Base-by-base conservation (phyloP, 352 stramenopile genomes). In the Globisporangium okanoganense region DNA sequence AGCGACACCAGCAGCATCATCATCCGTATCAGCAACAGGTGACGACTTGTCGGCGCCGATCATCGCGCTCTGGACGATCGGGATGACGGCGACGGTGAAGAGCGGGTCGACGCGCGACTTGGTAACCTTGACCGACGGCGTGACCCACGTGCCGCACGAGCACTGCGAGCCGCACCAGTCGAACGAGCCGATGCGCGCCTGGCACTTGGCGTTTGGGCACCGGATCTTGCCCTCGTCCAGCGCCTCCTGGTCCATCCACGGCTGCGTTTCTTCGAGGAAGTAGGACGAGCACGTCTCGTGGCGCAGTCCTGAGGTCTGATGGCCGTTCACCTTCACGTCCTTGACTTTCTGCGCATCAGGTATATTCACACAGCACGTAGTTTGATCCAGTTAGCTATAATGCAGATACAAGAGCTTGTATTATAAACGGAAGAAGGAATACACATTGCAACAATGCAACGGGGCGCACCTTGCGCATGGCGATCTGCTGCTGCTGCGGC, bases 141-240 rank as follows among this genome's bases (percentile, higher is more conserved):
- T 93, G 61, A 93, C 78, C 83, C 83, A 93, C 62, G 83, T 90
- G 58, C 83, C 83, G 52, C 83, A 93, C 33, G 83, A 93, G 61
- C 83, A 93, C 66, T 93, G 83, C 16, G 80, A 88, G 29, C 83
- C 83, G n/a, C 77, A 79, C 83, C 83, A 93, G 25, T 85, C 73
- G 61, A 93, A 79, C 22, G 76, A 81, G 6, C 83, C 83, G 1
- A 93, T 66, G 1, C 83, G 79, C 48, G 78, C 75, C 61, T 88
- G 79, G 67, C 83, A 93, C 61, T 89, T 93, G 25, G 51, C 51
- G 13, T 74, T 84, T 35, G 83, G 83, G 48, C 83, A 93, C 49
- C 79, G 70, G 48, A 93, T 80, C 56, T 93, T 93, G 20, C 81
- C 81, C 56, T 93, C 78, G 0, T 69, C 76, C 5, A 90, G 64